Percentiles rank a stretch among this genome's conserved stretches.
Conservation (phyloP, 2,329 filamentous ascomycete genomes). For the Fusarium floridanum region DNA sequence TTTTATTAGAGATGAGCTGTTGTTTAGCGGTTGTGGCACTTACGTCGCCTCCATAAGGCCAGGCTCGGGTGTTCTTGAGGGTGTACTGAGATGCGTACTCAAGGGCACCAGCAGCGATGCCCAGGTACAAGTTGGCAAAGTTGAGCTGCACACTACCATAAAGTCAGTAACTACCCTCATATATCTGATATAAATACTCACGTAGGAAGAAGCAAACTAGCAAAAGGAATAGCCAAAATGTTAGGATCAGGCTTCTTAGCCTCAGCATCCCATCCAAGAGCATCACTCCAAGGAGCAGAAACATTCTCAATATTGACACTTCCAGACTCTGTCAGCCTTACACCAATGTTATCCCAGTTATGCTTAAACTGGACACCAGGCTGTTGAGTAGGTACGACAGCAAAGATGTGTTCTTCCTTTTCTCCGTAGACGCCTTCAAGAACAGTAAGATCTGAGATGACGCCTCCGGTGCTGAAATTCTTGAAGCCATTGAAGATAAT, state of each 20-base stretch:
- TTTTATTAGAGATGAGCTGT: background rate
- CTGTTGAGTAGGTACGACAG: constrained; percentile 69
- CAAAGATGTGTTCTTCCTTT: constrained; percentile 72
- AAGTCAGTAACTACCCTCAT: background rate
- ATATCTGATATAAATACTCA: constrained; percentile 40
- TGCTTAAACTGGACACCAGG: constrained; percentile 68
- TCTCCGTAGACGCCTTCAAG: constrained; percentile 72
- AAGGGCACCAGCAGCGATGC: constrained; percentile 71
- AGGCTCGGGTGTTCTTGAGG: constrained; percentile 67
- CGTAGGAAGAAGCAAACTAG: constrained; percentile 70
- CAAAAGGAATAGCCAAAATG: constrained; percentile 66
- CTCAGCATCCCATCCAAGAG: constrained; percentile 68
- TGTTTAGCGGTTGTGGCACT: constrained; percentile 18
- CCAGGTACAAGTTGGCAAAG: constrained; percentile 76
- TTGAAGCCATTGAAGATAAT: constrained; percentile 73
- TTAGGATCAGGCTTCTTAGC: constrained; percentile 64
- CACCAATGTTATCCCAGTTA: constrained; percentile 75
- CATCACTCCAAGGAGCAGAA: constrained; percentile 69
- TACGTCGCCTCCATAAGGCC: constrained; percentile 74
- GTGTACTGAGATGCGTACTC: constrained; percentile 70
- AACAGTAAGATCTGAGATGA: constrained; percentile 74
- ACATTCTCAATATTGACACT: constrained; percentile 71
- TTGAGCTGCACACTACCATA: constrained; percentile 68
- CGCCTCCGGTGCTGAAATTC: constrained; percentile 76
- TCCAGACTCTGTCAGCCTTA: constrained; percentile 74